A percentile compares a stretch with the other conserved stretches of the same genome.
Conservation (phyloP, 148 eudicot species). For the Arctostaphylos glauca region DNA sequence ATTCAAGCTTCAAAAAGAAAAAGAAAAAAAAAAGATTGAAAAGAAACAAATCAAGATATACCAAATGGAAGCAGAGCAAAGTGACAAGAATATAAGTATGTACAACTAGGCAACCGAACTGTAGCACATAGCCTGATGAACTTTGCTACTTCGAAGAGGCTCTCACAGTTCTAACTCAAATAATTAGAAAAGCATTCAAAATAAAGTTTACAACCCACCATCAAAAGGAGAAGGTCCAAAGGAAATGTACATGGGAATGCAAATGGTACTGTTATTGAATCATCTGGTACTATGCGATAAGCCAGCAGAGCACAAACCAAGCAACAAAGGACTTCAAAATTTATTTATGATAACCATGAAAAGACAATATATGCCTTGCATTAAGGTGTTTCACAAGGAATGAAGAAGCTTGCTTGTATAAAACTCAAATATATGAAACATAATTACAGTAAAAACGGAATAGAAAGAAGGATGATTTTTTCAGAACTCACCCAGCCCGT, state of each 20-base stretch:
- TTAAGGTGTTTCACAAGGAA: background rate
- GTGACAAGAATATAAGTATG: too few species aligned
- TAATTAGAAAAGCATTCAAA: background rate
- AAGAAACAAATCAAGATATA: background rate
- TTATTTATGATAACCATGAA: too few species aligned
- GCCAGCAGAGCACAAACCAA: too few species aligned
- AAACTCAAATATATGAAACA: background rate
- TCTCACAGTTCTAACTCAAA: background rate
- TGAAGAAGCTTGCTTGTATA: background rate
- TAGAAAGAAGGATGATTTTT: background rate
- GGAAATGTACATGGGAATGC: background rate
- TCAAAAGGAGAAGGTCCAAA: background rate
- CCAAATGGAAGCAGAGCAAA: background rate
- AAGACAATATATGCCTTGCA: too few species aligned
- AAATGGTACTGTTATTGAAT: too few species aligned
- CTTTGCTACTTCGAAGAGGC: background rate
- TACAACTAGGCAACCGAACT: background rate
- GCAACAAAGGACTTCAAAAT: background rate
- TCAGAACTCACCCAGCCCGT: conserved; percentile 76
- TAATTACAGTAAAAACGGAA: background rate
- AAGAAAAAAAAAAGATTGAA: background rate
- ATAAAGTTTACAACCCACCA: background rate
- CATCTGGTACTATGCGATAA: too few species aligned
- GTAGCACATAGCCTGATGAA: background rate
- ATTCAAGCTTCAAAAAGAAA: background rate